Evolutionary conservation across 805 yeast genomes (phyloP).

Genomic region (Jamesozyma gamospora): DNA sequence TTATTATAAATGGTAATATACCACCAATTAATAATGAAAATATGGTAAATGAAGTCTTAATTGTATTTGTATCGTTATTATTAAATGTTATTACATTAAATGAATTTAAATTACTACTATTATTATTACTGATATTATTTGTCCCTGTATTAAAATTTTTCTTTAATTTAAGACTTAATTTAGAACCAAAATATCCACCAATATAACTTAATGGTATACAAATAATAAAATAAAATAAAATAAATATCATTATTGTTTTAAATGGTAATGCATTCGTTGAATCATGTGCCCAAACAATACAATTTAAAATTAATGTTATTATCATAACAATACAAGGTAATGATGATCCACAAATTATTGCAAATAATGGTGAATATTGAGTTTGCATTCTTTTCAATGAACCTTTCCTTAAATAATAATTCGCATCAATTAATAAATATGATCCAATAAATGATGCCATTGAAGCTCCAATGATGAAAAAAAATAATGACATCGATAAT

Average conservation of each 20-base stretch:
- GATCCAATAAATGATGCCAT: constrained; percentile 68
- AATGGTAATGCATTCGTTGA: constrained; percentile 73
- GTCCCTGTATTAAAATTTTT: background rate
- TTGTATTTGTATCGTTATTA: background rate
- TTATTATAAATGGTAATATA: constrained; percentile 64
- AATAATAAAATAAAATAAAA: constrained; percentile 51
- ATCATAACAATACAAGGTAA: constrained; percentile 41
- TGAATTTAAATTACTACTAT: background rate
- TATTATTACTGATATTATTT: too few species aligned
- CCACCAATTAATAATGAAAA: constrained; percentile 35
- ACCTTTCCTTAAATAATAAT: constrained; percentile 3
- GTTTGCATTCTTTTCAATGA: constrained; percentile 1
- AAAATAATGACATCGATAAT: constrained; percentile 46
- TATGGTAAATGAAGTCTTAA: constrained; percentile 3
- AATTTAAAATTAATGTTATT: constrained; percentile 47
- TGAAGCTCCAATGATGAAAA: constrained; percentile 61
- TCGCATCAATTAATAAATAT: constrained; percentile 29
- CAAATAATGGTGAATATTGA: constrained; percentile 11
- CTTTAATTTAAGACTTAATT: constrained; percentile 3
- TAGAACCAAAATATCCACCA: constrained; percentile 41
- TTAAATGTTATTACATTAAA: background rate
- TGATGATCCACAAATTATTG: constrained; percentile 40
- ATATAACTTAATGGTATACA: constrained; percentile 65
- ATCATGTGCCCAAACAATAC: constrained; percentile 65
- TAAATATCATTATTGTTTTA: constrained; percentile 53